A percentile compares a stretch with the other conserved stretches of the same genome.
Evolutionary conservation across 139 green algal species (phyloP).

Genomic region (Pseudopediastrum boryanum): DNA sequence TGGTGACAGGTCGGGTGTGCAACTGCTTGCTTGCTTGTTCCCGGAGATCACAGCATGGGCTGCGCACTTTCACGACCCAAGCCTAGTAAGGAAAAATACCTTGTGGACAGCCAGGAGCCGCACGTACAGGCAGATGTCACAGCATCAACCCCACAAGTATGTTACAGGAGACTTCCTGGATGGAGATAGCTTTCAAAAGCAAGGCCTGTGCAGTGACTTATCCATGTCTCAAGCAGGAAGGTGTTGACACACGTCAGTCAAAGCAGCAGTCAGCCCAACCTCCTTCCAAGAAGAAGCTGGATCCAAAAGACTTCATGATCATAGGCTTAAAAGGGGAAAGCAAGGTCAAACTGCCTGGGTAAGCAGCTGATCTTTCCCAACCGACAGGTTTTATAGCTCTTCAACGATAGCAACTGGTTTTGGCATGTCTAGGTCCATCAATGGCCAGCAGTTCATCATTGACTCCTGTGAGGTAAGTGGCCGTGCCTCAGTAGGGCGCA

Average conservation of each 20-base stretch:
- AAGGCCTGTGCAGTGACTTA: too few species aligned
- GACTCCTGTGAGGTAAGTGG: slow-evolving; percentile 55
- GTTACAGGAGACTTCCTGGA: too few species aligned
- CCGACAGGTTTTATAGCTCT: not conserved
- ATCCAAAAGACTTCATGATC: slow-evolving; percentile 52
- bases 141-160: too few species aligned
- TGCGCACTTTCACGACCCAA: too few species aligned
- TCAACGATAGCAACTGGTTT: not conserved
- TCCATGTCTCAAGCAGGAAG: too few species aligned
- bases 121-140: too few species aligned
- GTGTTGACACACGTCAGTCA: not conserved
- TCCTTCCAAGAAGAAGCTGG: slow-evolving; percentile 32
- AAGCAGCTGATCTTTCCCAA: not conserved
- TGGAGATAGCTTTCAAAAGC: too few species aligned
- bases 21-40: not conserved
- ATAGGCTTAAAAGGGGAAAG: slow-evolving; percentile 28
- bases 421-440: slow-evolving; percentile 49
- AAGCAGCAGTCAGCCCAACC: not conserved
- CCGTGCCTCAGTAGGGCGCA: too few species aligned
- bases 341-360: slow-evolving; percentile 47
- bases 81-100: too few species aligned
- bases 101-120: too few species aligned
- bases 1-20: too few species aligned
- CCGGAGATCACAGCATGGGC: not conserved
- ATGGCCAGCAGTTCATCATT: slow-evolving; percentile 72